Base-by-base conservation (phyloP, 2,329 filamentous ascomycete genomes). In the Epichloe sylvatica region DNA sequence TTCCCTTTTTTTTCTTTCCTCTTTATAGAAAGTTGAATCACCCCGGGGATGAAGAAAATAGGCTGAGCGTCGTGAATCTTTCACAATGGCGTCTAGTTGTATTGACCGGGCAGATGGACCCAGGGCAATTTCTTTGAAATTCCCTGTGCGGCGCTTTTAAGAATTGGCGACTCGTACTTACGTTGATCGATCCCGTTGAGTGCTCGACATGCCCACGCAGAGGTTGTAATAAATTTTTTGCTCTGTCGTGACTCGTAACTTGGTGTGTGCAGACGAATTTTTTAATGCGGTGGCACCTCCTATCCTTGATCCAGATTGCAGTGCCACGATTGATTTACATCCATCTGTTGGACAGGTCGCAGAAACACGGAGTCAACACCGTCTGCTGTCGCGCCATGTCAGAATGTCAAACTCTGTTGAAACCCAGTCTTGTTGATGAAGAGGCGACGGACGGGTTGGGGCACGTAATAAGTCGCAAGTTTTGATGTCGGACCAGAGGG, bases 111-210 rank as follows among this genome's bases (percentile, higher is more conserved):
- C 64, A 80, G 72, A 80, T 64, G 53, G 72, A 73, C 65, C 62
- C 59, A 60, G 60, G 61, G 56, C 34, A 13, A 43, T 3, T 17
- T 45, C 42, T 44, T 21, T 12, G 23, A 37, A 55, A 45, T 59
- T 56, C 58, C 58, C 59, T 61, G 66, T 61, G 61, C 72, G 76
- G 73, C 69, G 75, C 75, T 78, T 66, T 67, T 25, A 79, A 80
- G 76, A 80, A 80, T 79, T 78, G 75, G 71, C 67, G 72, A 76
- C 69, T 76, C 72, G 72, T 68, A 64, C 60, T 57, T 51, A 67
- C 66, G 68, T 77, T 74, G 69, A 70, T 70, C 75, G 73, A 72
- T 80, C 75, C 77, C 77, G 77, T 80, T 78, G 74, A 77, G 76
- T 72, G 71, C 66, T 72, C 76, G 72, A 79, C 75, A 78, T 75